Evolutionary conservation across 2,329 filamentous ascomycete species (phyloP).

Genomic region (Colletotrichum brevisporum): DNA sequence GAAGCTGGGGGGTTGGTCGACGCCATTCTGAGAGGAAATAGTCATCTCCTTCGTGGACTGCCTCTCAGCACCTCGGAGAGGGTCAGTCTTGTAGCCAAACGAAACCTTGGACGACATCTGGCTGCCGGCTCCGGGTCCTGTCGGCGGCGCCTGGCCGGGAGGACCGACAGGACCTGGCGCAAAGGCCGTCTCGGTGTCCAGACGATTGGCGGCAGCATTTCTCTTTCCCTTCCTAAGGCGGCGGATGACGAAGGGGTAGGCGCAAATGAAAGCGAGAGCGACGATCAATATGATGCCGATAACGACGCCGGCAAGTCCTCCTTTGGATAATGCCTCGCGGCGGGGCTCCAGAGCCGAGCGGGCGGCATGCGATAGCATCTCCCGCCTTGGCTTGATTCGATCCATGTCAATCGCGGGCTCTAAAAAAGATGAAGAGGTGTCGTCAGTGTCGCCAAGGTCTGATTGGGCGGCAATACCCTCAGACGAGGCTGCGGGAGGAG

Average conservation of each 20-base stretch:
- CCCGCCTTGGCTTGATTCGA: constrained; percentile 8
- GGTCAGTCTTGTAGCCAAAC: constrained; percentile 27
- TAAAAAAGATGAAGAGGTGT: constrained; percentile 30
- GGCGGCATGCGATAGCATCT: constrained; percentile 18
- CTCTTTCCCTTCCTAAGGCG: constrained; percentile 48
- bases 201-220: constrained; percentile 40
- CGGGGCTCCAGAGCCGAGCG: constrained; percentile 49
- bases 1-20: constrained; percentile 19
- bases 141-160: constrained; percentile 47
- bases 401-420: constrained; percentile 21
- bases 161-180: constrained; percentile 44
- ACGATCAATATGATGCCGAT: constrained; percentile 53
- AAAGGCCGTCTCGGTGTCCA: constrained; percentile 50
- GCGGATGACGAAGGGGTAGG: constrained; percentile 56
- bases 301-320: constrained; percentile 55
- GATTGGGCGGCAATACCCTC: constrained; percentile 41
- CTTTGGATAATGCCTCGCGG: constrained; percentile 45
- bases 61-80: constrained; percentile 23
- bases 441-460: constrained; percentile 40
- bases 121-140: constrained; percentile 28
- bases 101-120: constrained; percentile 33
- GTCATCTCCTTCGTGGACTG: constrained; percentile 30
- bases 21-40: constrained; percentile 28
- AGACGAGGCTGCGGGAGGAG: constrained; percentile 42
- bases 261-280: constrained; percentile 52